These are phyloP conservation scores for Calonectria hongkongensis DNA, from an alignment of 2,329 filamentous ascomycete genomes.

Conservation along the genomic window DNA sequence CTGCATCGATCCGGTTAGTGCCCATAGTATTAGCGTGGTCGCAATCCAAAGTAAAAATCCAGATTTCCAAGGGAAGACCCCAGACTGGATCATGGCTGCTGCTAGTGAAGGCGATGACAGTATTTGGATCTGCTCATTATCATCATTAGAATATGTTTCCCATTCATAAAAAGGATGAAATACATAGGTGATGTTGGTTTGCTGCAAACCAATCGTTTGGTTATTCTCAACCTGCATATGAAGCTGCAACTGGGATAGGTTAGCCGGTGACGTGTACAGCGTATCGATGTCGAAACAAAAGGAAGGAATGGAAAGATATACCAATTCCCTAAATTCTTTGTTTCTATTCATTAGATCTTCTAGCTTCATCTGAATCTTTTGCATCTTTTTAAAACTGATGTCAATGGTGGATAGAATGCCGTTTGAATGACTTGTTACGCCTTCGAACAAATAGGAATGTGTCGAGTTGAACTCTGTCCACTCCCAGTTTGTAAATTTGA, in stretches of 20 bases:
- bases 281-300: too few relatives aligned
- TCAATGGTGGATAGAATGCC: neutral
- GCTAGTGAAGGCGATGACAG: conserved; percentile 20
- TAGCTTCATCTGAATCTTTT: neutral
- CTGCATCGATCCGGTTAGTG: neutral
- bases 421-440: neutral
- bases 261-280: neutral
- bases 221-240: conserved; percentile 10
- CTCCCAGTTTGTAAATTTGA: neutral
- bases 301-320: neutral
- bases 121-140: conserved; percentile 10
- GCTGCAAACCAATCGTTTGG: conserved; percentile 6
- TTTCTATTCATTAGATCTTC: neutral
- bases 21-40: conserved; percentile 3
- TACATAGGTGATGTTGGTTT: conserved; percentile 25
- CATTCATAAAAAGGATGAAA: neutral
- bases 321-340: neutral
- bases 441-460: neutral
- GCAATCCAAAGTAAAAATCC: conserved; percentile 18
- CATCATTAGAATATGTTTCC: neutral
- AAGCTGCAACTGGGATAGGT: neutral
- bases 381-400: neutral
- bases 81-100: conserved; percentile 23
- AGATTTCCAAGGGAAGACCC: conserved; percentile 31
- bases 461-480: neutral